phyloP scores from a whole-genome alignment of 1,284 basidiomycete genomes.

The Ganoderma sp. region DNA sequence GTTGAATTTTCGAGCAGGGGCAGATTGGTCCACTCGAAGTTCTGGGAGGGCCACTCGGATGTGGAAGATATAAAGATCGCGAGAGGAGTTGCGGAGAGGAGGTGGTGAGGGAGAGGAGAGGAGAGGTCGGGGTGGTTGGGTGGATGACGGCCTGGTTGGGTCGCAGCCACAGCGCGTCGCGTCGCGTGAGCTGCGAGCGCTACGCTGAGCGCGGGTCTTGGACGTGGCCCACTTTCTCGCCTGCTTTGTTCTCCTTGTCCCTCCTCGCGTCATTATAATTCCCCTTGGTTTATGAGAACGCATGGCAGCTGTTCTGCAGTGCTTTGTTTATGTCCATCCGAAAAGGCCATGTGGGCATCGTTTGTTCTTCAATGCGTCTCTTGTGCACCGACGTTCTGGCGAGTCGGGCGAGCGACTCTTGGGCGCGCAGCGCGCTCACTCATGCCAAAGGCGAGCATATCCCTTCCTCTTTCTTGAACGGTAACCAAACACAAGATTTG shows the following conservation, averaged over 20 bases:
- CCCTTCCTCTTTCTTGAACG: too few species aligned
- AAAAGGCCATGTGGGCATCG: not conserved
- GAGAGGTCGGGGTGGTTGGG: not conserved
- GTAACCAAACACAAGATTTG: too few species aligned
- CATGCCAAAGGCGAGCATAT: not conserved
- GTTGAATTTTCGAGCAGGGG: not conserved
- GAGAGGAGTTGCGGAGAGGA: not conserved
- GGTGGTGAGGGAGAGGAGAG: not conserved
- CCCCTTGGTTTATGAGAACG: not conserved
- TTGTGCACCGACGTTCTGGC: not conserved
- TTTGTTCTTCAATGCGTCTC: not conserved
- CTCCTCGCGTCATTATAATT: not conserved
- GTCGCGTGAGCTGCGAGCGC: constrained; percentile 5
- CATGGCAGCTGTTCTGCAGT: not conserved
- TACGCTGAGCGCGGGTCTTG: not conserved
- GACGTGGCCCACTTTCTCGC: not conserved
- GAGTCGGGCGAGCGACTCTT: too few species aligned
- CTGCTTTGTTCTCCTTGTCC: not conserved
- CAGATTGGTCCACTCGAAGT: not conserved
- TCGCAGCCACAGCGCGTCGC: constrained; percentile 11
- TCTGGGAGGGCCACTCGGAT: not conserved
- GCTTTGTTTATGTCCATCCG: not conserved
- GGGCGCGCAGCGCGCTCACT: not conserved
- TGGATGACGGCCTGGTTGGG: not conserved
- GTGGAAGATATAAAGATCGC: not conserved